Evolutionary conservation across 2,329 filamentous ascomycete genomes (phyloP), one percentile per base, ranked within the genome.

Genomic region (Diplodia sapinea): DNA sequence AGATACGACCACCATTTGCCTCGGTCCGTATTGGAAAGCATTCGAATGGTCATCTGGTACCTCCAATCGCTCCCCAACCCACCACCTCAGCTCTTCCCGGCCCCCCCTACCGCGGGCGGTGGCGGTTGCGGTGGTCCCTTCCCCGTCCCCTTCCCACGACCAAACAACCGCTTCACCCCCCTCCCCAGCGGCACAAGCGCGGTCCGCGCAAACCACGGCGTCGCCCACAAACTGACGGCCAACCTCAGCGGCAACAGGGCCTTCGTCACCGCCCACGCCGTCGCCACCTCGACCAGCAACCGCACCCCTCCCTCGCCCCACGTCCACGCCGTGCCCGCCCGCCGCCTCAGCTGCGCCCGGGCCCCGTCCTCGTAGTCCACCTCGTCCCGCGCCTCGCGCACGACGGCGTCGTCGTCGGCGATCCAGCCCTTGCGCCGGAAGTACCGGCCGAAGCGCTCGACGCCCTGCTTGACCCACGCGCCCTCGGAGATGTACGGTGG

Each of bases 261-360:
- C 81, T 99, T 99, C 0, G 93, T 96, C 70, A 97, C 86, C 0
- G 93, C 91, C 82, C 95, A 99, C 5, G 95, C 94, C 23, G 95
- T 90, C 29, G 92, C 95, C 70, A 98, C 87, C 78, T 76, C 77
- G 63, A 67, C 40, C 38, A 68, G 61, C 20, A 55, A 57, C 52
- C 61, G 38, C 43, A 85, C 82, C 0, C 86, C 86, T 23, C 73
- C 75, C 68, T 83, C 78, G 20, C 79, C 78, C 54, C 76, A 70
- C 52, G 75, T 76, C 76, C 71, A 79, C 78, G 75, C 75, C 74
- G 71, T 75, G 72, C 79, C 71, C 15, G 47, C 65, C 73, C 49
- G 76, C 76, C 68, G 75, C 74, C 66, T 68, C 74, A 68, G 68
- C 43, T 23, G 15, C 72, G 47, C 71, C 9, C 40, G 69, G 70